These are phyloP conservation scores for Eutrema salsugineum DNA, from an alignment of 441 rosid species.

Conservation along the genomic window DNA sequence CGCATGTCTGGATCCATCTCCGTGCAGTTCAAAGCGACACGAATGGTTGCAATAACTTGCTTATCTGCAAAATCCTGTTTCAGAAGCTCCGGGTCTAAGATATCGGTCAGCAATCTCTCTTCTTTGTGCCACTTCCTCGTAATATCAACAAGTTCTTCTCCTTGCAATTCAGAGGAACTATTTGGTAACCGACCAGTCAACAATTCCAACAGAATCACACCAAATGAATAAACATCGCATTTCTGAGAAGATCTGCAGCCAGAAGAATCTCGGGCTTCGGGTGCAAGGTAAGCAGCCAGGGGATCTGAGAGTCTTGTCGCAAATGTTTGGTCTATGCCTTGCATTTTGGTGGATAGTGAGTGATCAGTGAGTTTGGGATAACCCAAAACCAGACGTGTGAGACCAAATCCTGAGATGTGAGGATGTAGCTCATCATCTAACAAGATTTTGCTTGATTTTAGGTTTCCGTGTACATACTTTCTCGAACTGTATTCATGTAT, in stretches of 20 bases:
- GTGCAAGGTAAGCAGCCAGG: conserved; percentile 59
- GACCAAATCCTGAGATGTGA: conserved; percentile 69
- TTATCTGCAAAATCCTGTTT: conserved; percentile 71
- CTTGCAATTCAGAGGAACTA: conserved; percentile 28
- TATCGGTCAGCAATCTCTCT: conserved; percentile 63
- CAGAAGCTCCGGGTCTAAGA: conserved; percentile 63
- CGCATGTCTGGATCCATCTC: conserved; percentile 71
- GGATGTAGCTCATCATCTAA: conserved; percentile 72
- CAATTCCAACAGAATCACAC: conserved; percentile 67
- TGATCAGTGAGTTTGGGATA: conserved; percentile 39
- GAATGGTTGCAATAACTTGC: conserved; percentile 65
- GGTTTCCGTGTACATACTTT: conserved; percentile 61
- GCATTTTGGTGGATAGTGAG: conserved; percentile 61
- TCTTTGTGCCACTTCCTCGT: conserved; percentile 72
- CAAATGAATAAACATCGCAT: conserved; percentile 81
- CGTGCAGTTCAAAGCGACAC: conserved; percentile 69
- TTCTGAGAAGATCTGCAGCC: conserved; percentile 55
- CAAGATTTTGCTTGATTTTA: conserved; percentile 66
- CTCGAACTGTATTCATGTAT: conserved; percentile 66
- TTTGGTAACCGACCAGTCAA: conserved; percentile 74
- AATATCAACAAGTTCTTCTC: conserved; percentile 66
- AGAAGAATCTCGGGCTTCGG: conserved; percentile 55
- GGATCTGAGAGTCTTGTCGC: conserved; percentile 43
- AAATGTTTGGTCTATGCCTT: conserved; percentile 59
- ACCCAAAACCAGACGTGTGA: conserved; percentile 57